Evolutionary conservation across 352 stramenopile species (phyloP).

Genomic region (Pythium brachiatum): DNA sequence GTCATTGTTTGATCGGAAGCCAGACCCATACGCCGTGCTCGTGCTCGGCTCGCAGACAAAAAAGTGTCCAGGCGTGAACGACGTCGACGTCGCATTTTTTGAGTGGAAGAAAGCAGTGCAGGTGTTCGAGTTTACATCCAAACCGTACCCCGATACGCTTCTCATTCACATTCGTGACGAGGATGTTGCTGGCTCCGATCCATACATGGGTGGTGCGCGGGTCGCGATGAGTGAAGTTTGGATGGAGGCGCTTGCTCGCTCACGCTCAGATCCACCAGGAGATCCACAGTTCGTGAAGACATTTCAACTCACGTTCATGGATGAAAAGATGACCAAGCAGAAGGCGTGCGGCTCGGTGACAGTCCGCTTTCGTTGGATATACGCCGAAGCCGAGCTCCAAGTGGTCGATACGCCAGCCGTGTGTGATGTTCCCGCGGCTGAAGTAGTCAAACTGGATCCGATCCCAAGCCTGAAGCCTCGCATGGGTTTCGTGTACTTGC

Average conservation of each 20-base stretch:
- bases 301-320: constrained; percentile 31
- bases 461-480: constrained; percentile 2
- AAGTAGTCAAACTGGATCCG: neutral
- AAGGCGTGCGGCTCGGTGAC: constrained; percentile 37
- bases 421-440: neutral
- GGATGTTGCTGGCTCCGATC: constrained; percentile 34
- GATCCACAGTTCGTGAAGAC: constrained; percentile 33
- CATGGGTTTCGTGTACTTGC: constrained; percentile 27
- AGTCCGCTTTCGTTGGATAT: constrained; percentile 41
- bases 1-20: constrained; percentile 38
- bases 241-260: constrained; percentile 11
- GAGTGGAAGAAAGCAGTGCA: constrained; percentile 47
- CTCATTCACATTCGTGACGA: constrained; percentile 41
- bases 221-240: constrained; percentile 34
- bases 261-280: constrained; percentile 11
- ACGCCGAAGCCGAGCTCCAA: constrained; percentile 28
- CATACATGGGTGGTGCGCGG: constrained; percentile 42
- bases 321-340: constrained; percentile 43
- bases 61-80: constrained; percentile 32
- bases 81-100: constrained; percentile 44
- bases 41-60: constrained; percentile 28
- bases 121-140: constrained; percentile 36
- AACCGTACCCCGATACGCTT: constrained; percentile 32
- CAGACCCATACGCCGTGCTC: constrained; percentile 47
- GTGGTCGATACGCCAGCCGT: constrained; percentile 4